These are phyloP conservation scores for Populus euphratica DNA, from an alignment of 345 rosid species.

Conservation along the genomic window DNA sequence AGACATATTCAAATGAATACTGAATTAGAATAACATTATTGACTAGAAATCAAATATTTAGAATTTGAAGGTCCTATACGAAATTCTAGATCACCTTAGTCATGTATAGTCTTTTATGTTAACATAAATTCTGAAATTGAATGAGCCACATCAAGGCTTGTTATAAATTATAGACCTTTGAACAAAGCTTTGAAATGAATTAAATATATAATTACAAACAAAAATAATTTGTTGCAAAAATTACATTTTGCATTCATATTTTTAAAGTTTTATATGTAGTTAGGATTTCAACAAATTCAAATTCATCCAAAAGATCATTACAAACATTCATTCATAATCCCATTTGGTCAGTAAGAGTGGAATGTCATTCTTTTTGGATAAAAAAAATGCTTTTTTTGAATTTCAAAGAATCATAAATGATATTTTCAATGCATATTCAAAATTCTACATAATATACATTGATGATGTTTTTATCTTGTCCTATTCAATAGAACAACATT, in stretches of 20 bases:
- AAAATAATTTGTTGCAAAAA: background rate
- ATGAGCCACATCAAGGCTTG: background rate
- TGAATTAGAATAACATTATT: background rate
- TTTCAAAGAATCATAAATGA: no score
- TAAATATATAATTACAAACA: background rate
- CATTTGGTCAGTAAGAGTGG: background rate
- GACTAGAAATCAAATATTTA: background rate
- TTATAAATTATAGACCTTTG: conserved; percentile 4
- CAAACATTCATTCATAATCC: no score
- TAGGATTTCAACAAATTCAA: background rate
- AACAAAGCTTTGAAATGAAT: background rate
- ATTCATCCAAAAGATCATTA: background rate
- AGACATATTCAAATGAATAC: background rate
- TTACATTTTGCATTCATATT: no score
- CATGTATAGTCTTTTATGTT: background rate
- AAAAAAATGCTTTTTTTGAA: background rate
- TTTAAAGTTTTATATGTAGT: background rate
- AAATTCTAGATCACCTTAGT: background rate
- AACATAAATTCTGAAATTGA: background rate
- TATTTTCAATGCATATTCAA: no score
- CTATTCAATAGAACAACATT: no score
- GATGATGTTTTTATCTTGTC: no score
- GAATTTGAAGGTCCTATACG: background rate
- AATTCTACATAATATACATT: no score
- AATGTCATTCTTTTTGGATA: background rate